These are phyloP conservation scores for Iodosphaeria phyllophila DNA, from an alignment of 2,329 filamentous ascomycete species.

Conservation along the genomic window DNA sequence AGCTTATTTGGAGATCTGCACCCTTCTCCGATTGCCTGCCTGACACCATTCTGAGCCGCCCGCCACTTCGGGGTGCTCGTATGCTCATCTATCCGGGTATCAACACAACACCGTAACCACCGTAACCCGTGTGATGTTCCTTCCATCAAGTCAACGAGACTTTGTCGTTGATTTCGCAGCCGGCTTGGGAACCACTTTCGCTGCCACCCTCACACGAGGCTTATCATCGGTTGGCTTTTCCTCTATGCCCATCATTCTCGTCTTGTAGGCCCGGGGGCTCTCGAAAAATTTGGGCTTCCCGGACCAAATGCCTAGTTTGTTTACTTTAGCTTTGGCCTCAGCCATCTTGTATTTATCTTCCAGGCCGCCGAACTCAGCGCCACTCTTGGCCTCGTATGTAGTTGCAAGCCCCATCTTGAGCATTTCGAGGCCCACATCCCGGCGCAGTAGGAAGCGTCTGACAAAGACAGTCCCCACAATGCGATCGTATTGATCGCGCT, in stretches of 20 bases:
- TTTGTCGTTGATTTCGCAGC: too few relatives aligned
- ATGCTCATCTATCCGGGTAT: too few relatives aligned
- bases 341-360: constrained; percentile 45
- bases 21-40: too few relatives aligned
- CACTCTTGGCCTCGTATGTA: constrained; percentile 82
- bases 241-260: constrained; percentile 17
- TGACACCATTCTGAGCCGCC: too few relatives aligned
- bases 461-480: constrained; percentile 75
- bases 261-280: constrained; percentile 81
- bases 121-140: too few relatives aligned
- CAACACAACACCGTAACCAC: too few relatives aligned
- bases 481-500: constrained; percentile 79
- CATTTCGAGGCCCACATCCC: constrained; percentile 83
- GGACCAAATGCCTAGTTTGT: constrained; percentile 59
- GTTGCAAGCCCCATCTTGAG: constrained; percentile 69
- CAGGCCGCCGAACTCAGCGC: constrained; percentile 68
- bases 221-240: constrained; percentile 8
- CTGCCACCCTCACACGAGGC: constrained; percentile 4
- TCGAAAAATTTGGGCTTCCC: constrained; percentile 45
- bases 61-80: too few relatives aligned
- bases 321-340: constrained; percentile 45
- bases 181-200: too few relatives aligned
- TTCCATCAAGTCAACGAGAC: too few relatives aligned
- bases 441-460: constrained; percentile 45
- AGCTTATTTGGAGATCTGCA: too few relatives aligned